phyloP scores from a whole-genome alignment of 768 basidiomycete genomes.

The Mycena olivaceomarginata region DNA sequence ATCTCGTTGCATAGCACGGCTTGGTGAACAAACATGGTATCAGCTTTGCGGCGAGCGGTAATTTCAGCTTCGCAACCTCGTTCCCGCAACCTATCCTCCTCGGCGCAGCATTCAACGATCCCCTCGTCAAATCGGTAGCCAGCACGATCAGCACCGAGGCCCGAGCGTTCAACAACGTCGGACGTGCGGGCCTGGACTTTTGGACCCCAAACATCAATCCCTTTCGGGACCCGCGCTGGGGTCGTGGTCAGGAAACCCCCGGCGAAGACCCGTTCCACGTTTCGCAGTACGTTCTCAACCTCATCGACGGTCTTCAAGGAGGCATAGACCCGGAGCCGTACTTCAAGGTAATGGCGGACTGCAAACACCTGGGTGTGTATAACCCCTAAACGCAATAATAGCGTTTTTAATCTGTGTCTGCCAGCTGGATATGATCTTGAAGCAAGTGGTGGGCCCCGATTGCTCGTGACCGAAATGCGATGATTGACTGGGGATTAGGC shows the following conservation, averaged over 20 bases:
- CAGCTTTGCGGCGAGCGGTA: conserved; percentile 66
- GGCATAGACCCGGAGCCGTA: conserved; percentile 71
- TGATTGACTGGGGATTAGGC: conserved; percentile 54
- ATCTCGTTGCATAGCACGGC: neutral
- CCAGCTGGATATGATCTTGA: conserved; percentile 74
- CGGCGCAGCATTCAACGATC: conserved; percentile 73
- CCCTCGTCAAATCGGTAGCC: conserved; percentile 68
- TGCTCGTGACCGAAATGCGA: neutral
- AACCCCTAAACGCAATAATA: no score
- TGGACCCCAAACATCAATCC: conserved; percentile 76
- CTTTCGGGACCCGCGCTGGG: conserved; percentile 71
- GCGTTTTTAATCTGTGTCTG: no score
- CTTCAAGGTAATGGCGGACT: conserved; percentile 72
- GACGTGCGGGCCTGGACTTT: conserved; percentile 72
- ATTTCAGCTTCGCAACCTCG: conserved; percentile 74
- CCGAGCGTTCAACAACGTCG: conserved; percentile 74
- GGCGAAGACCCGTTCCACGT: conserved; percentile 77
- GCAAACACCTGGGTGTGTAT: conserved; percentile 73
- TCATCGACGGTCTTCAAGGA: conserved; percentile 74
- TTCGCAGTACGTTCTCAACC: conserved; percentile 52
- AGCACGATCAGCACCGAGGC: conserved; percentile 73
- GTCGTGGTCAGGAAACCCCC: conserved; percentile 77
- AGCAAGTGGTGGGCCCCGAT: conserved; percentile 42
- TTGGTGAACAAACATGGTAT: conserved; percentile 63
- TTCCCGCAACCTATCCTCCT: conserved; percentile 76